Percentiles rank a stretch among this genome's conserved stretches.
Conservation (phyloP, 306 rosid species). For the Lablab purpureus region DNA sequence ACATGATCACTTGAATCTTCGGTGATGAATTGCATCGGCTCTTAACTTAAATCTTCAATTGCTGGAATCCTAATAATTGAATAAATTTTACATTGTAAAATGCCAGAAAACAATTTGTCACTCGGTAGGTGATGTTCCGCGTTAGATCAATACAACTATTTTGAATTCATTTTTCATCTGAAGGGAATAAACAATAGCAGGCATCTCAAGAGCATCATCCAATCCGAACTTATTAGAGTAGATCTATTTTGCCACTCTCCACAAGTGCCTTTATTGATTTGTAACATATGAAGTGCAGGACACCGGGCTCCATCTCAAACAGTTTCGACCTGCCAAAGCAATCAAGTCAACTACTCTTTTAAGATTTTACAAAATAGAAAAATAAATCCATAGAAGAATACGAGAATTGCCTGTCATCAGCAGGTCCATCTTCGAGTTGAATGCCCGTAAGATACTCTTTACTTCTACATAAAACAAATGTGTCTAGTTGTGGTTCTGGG, state of each 20-base stretch:
- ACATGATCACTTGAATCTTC: too few species aligned
- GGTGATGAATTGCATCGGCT: too few species aligned
- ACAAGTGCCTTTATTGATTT: constrained; percentile 82
- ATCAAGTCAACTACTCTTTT: constrained; percentile 1
- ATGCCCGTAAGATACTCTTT: constrained; percentile 79
- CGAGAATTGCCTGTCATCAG: constrained; percentile 70
- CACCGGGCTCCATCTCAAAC: constrained; percentile 61
- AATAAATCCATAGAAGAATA: constrained; percentile 29
- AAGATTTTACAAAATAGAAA: not conserved
- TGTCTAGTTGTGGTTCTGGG: constrained; percentile 78
- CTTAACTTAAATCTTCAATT: too few species aligned
- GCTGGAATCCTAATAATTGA: too few species aligned
- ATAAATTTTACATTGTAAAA: too few species aligned
- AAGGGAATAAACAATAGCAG: too few species aligned
- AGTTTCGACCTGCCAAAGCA: constrained; percentile 57
- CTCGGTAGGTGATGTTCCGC: too few species aligned
- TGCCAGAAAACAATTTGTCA: too few species aligned
- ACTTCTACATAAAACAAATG: constrained; percentile 90
- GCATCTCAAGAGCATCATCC: too few species aligned
- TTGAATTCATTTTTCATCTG: not conserved
- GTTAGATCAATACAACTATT: not conserved
- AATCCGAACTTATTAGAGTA: constrained; percentile 47
- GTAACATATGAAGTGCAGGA: constrained; percentile 80
- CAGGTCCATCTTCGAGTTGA: constrained; percentile 86
- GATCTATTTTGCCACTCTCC: constrained; percentile 82